Evolutionary conservation across 306 rosid species (phyloP).

Genomic region (apple (Malus domestica)): ASM211411v1 NC_041791.1:18792001-18792500

Average conservation of each 20-base stretch:
- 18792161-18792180: constrained; percentile 49
- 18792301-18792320: not conserved
- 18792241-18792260: constrained; percentile 14
- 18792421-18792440: not conserved
- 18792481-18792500: too few relatives aligned
- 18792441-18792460: not conserved
- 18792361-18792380: not conserved
- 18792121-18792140: constrained; percentile 75
- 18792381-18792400: not conserved
- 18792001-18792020: constrained; percentile 74
- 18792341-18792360: not conserved
- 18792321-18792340: not conserved
- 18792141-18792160: constrained; percentile 78
- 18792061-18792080: constrained; percentile 38
- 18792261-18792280: not conserved
- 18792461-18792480: not conserved
- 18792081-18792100: constrained; percentile 75
- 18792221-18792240: constrained; percentile 91
- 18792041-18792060: constrained; percentile 66
- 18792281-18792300: not conserved
- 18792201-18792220: constrained; percentile 81
- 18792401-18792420: not conserved
- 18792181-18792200: constrained; percentile 80
- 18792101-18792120: constrained; percentile 96
- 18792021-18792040: constrained; percentile 52